Evolutionary conservation across 2,329 filamentous ascomycete species (phyloP).

Genomic region (Achaetomium macrosporum): DNA sequence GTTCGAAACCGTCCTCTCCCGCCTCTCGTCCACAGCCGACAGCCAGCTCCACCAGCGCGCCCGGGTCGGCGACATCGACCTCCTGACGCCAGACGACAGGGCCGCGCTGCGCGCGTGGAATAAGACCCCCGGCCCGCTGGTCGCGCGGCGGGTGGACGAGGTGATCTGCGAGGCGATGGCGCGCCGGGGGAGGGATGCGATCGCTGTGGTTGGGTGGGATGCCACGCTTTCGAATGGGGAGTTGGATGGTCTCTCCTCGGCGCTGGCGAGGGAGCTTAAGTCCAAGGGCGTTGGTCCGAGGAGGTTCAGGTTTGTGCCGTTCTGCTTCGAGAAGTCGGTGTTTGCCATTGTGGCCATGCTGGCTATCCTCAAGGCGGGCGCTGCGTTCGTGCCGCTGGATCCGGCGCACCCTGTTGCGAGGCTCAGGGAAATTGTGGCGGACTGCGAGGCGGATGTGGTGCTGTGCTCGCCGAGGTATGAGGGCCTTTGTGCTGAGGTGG

Average conservation of each 20-base stretch:
- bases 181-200: neutral
- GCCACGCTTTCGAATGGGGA: conserved; percentile 20
- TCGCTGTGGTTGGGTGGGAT: conserved; percentile 24
- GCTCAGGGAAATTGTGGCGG: conserved; percentile 18
- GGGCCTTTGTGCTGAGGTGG: conserved; percentile 9
- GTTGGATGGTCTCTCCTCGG: conserved; percentile 16
- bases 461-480: conserved; percentile 17
- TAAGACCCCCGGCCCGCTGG: conserved; percentile 12
- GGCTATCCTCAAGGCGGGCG: conserved; percentile 28
- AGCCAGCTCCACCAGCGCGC: neutral
- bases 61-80: conserved; percentile 5
- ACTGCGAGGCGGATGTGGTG: conserved; percentile 12
- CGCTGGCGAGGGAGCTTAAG: conserved; percentile 18
- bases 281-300: conserved; percentile 18
- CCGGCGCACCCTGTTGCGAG: conserved; percentile 20
- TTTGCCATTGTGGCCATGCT: conserved; percentile 25
- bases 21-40: conserved; percentile 6
- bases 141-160: conserved; percentile 19
- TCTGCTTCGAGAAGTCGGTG: conserved; percentile 27
- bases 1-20: conserved; percentile 15
- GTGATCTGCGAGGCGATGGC: conserved; percentile 19
- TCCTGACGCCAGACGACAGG: conserved; percentile 19
- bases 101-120: conserved; percentile 18
- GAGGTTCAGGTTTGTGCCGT: conserved; percentile 20
- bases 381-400: conserved; percentile 28